phyloP scores from a whole-genome alignment of 2,329 filamentous ascomycete species.

The Pyricularia pennisetigena region DNA sequence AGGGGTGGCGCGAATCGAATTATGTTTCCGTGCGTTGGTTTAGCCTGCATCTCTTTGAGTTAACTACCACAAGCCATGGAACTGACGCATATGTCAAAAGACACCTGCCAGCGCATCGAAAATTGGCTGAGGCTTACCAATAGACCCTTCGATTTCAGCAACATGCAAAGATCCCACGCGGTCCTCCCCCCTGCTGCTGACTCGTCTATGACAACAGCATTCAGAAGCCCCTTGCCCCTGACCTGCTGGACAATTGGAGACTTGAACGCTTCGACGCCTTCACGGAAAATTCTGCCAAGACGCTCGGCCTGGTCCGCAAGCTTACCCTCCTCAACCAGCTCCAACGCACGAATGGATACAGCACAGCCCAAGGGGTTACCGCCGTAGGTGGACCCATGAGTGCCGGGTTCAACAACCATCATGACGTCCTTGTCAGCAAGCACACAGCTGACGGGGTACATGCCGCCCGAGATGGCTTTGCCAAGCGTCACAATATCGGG shows the following conservation, averaged over 20 bases:
- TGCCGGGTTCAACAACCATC: constrained; percentile 92
- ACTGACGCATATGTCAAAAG: background rate
- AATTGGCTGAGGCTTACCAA: constrained; percentile 51
- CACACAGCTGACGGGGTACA: constrained; percentile 97
- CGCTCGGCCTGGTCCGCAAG: constrained; percentile 70
- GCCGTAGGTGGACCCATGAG: constrained; percentile 96
- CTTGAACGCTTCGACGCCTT: constrained; percentile 64
- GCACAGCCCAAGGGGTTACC: constrained; percentile 94
- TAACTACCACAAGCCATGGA: constrained; percentile 6
- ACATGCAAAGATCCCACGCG: constrained; percentile 92
- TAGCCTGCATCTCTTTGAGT: constrained; percentile 54
- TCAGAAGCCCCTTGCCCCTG: constrained; percentile 86
- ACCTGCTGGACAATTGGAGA: constrained; percentile 74
- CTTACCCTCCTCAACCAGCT: constrained; percentile 86
- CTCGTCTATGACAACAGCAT: constrained; percentile 95
- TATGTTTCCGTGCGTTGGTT: constrained; percentile 97
- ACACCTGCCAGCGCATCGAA: constrained; percentile 3
- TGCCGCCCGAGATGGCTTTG: constrained; percentile 95
- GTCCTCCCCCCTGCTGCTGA: constrained; percentile 71
- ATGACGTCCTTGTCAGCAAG: constrained; percentile 83
- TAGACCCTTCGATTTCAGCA: constrained; percentile 91
- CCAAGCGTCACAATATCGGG: constrained; percentile 91
- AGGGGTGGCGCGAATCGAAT: constrained; percentile 95
- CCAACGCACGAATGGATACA: constrained; percentile 87
- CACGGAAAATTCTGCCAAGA: constrained; percentile 74